Percentiles rank a stretch among this genome's conserved stretches.
Conservation (phyloP, 1,284 basidiomycete species). For the Apiotrichum veenhuisii region DNA sequence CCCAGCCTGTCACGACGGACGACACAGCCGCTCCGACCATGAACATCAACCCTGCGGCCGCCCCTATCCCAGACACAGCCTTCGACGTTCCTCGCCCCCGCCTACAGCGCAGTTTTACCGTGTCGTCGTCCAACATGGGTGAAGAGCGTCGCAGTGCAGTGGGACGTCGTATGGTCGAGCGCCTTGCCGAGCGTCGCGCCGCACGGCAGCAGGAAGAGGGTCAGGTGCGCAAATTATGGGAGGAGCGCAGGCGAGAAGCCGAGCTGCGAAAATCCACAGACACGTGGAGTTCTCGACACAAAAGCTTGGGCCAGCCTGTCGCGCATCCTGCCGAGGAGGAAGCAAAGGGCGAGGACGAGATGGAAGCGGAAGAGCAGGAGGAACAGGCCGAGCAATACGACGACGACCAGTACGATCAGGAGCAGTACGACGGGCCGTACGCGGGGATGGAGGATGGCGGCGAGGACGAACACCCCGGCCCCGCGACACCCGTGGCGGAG, state of each 20-base stretch:
- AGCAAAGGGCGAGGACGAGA: not conserved
- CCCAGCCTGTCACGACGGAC: conserved; percentile 3
- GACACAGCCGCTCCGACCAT: not conserved
- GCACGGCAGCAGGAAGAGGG: conserved; percentile 39
- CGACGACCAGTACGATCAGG: not conserved
- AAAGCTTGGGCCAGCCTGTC: conserved; percentile 5
- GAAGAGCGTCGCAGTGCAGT: conserved; percentile 49
- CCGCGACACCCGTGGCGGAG: not conserved
- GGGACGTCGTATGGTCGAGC: conserved; percentile 47
- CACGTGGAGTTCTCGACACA: not conserved
- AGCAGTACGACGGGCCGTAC: not conserved
- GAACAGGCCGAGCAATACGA: not conserved
- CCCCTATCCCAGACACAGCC: conserved; percentile 14
- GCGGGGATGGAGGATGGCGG: not conserved
- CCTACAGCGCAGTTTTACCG: conserved; percentile 46
- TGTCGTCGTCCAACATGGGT: conserved; percentile 46
- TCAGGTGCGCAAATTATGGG: conserved; percentile 39
- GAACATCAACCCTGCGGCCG: conserved; percentile 1
- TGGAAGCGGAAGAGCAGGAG: not conserved
- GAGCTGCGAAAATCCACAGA: conserved; percentile 1
- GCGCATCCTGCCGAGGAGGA: conserved; percentile 1
- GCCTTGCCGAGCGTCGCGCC: conserved; percentile 41
- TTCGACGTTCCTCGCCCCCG: conserved; percentile 34
- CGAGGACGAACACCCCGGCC: not conserved
- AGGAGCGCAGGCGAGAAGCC: conserved; percentile 25